Percentiles rank a stretch among this genome's conserved stretches.
Evolutionary conservation across 345 rosid genomes (phyloP).

Genomic region (Dipteronia dyeriana): DNA sequence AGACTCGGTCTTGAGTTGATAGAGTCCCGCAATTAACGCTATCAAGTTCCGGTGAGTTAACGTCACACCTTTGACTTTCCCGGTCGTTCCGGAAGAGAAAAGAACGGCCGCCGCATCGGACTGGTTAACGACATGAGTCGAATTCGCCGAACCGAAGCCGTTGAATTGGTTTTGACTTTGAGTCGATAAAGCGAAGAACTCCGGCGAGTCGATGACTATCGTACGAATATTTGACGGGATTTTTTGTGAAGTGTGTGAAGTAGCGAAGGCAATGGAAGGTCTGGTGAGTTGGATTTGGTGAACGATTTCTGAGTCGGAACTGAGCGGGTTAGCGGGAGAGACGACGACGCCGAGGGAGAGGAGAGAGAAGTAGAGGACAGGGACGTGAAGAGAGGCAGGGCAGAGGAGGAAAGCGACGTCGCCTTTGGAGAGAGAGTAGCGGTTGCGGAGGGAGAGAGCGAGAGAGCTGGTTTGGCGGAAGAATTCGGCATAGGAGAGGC

Average conservation of each 20-base stretch:
- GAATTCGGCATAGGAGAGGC: constrained; percentile 50
- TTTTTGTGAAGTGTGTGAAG: constrained; percentile 50
- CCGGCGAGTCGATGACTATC: constrained; percentile 73
- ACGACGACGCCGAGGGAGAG: constrained; percentile 66
- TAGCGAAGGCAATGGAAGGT: constrained; percentile 77
- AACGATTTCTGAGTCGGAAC: constrained; percentile 59
- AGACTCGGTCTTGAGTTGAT: constrained; percentile 17
- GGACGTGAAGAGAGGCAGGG: constrained; percentile 65
- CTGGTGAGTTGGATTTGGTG: constrained; percentile 59
- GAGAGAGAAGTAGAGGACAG: constrained; percentile 75
- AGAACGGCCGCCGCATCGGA: constrained; percentile 73
- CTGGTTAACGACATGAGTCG: constrained; percentile 29
- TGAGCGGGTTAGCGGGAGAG: constrained; percentile 76
- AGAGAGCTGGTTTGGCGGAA: constrained; percentile 46
- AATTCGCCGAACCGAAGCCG: background rate
- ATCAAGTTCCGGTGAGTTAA: constrained; percentile 78
- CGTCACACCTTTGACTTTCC: constrained; percentile 71
- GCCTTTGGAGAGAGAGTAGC: constrained; percentile 40
- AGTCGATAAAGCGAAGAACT: constrained; percentile 51
- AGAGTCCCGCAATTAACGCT: constrained; percentile 54
- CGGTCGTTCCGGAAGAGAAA: constrained; percentile 88
- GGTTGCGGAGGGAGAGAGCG: constrained; percentile 39
- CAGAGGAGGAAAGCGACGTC: constrained; percentile 73
- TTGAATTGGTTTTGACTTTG: constrained; percentile 17
- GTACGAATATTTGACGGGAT: constrained; percentile 44